Evolutionary conservation across 331 rosid species (phyloP).

Genomic region (Acacia concinna): DNA sequence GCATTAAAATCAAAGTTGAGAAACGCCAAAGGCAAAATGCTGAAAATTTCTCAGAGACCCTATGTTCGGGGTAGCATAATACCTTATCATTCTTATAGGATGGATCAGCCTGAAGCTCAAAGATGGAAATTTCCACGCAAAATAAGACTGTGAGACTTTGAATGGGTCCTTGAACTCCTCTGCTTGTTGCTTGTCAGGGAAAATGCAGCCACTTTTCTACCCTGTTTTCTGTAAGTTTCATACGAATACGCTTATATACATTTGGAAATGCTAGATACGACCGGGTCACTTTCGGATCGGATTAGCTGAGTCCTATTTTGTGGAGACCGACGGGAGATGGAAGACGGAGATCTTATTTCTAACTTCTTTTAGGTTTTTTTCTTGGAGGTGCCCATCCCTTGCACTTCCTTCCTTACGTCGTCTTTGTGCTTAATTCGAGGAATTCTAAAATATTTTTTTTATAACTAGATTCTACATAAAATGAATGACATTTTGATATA

Average conservation of each 20-base stretch:
- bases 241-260: neutral
- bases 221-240: neutral
- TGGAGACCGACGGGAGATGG: too few species aligned
- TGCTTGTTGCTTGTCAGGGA: neutral
- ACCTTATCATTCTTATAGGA: neutral
- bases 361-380: too few species aligned
- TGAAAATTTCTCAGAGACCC: neutral
- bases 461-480: too few species aligned
- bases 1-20: constrained; percentile 30
- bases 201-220: neutral
- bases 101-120: neutral
- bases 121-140: neutral
- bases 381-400: too few species aligned
- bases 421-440: too few species aligned
- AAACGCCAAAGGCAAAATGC: neutral
- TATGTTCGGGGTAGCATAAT: neutral
- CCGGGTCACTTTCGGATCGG: too few species aligned
- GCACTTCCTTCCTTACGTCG: too few species aligned
- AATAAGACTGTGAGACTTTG: constrained; percentile 2
- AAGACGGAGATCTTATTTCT: too few species aligned
- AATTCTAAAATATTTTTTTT: too few species aligned
- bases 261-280: too few species aligned
- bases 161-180: constrained; percentile 4
- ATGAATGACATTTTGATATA: too few species aligned
- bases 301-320: too few species aligned